Conservation (phyloP, 441 rosid species). For the Breynia disticha region DNA sequence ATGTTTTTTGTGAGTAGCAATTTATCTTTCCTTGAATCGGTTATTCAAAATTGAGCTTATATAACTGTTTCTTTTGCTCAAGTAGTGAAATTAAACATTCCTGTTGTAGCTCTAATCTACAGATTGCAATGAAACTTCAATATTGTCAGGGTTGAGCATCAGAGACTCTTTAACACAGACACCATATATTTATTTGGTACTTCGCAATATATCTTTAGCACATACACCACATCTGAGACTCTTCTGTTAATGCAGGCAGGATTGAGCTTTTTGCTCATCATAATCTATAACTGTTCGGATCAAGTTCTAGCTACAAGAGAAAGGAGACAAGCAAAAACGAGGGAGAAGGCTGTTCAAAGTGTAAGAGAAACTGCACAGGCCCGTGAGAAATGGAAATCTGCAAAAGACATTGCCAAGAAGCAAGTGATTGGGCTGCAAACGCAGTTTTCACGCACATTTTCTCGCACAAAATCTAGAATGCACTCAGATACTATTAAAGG, state of each 20-base stretch:
- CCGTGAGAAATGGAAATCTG: conserved; percentile 69
- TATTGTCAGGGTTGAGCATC: too few relatives aligned
- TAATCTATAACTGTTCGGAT: conserved; percentile 87
- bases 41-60: too few relatives aligned
- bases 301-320: conserved; percentile 80
- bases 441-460: conserved; percentile 58
- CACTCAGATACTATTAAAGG: too few relatives aligned
- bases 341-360: conserved; percentile 80
- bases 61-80: too few relatives aligned
- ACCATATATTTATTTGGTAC: too few relatives aligned
- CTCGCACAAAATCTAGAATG: too few relatives aligned
- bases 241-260: conserved; percentile 60
- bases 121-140: too few relatives aligned
- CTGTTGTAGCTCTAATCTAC: too few relatives aligned
- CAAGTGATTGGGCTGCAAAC: conserved; percentile 63
- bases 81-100: too few relatives aligned
- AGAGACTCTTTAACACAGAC: too few relatives aligned
- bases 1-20: conserved; percentile 80
- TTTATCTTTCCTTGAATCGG: conserved; percentile 5
- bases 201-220: too few relatives aligned
- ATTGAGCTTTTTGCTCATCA: conserved; percentile 49
- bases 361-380: conserved; percentile 65
- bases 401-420: conserved; percentile 63
- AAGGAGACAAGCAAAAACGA: conserved; percentile 65
- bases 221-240: neutral